Percentiles rank a stretch among this genome's conserved stretches.
Conservation (phyloP, 768 basidiomycete genomes). For the Stropharia rugosoannulata region DNA sequence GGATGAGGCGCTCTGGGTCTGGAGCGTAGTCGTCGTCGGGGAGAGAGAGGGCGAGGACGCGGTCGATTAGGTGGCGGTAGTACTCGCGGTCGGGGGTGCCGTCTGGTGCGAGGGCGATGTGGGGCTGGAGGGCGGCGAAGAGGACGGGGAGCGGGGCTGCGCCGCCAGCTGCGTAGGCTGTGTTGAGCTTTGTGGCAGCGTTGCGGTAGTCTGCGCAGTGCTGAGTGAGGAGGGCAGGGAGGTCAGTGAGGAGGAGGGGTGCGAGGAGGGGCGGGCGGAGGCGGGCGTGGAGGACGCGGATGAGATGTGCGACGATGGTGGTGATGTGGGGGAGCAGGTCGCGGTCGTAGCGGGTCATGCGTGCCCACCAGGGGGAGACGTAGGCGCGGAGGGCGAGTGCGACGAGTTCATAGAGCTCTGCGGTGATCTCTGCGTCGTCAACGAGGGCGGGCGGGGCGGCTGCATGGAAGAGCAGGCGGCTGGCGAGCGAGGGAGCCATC, state of each 20-base stretch:
- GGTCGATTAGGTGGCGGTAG: conserved; percentile 76
- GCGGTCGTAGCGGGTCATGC: conserved; percentile 79
- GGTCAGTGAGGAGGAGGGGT: conserved; percentile 56
- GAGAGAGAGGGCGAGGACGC: conserved; percentile 69
- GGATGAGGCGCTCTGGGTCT: conserved; percentile 76
- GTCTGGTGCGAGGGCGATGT: conserved; percentile 72
- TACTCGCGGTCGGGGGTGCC: conserved; percentile 74
- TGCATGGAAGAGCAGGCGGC: conserved; percentile 65
- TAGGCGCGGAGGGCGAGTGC: conserved; percentile 79
- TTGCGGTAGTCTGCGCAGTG: conserved; percentile 80
- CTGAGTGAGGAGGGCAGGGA: conserved; percentile 67
- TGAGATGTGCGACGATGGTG: conserved; percentile 52
- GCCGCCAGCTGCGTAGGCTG: conserved; percentile 71
- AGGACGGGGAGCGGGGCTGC: conserved; percentile 61
- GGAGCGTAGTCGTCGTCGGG: conserved; percentile 78
- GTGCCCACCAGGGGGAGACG: conserved; percentile 86
- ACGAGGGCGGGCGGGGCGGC: conserved; percentile 51
- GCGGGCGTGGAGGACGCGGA: conserved; percentile 62
- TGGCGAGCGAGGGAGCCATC: conserved; percentile 31
- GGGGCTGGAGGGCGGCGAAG: conserved; percentile 83
- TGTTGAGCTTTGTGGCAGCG: conserved; percentile 57
- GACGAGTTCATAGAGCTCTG: conserved; percentile 75
- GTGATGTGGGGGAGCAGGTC: conserved; percentile 77
- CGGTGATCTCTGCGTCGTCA: conserved; percentile 54
- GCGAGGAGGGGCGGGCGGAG: conserved; percentile 50